These are phyloP conservation scores for Melastoma candidum DNA, from an alignment of 441 rosid species.

Conservation along the genomic window DNA sequence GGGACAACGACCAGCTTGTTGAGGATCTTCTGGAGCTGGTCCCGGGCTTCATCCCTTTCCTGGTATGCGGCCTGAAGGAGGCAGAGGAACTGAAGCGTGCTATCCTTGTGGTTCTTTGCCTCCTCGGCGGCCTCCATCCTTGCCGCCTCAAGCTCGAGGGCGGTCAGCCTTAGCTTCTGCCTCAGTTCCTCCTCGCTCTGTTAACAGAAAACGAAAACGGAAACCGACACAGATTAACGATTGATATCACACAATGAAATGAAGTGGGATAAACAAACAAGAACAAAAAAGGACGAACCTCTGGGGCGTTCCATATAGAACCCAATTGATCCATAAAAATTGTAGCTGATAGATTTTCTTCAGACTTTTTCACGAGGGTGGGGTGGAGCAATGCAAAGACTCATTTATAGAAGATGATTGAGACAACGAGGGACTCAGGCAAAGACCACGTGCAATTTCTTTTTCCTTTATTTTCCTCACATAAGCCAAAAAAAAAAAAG, in stretches of 20 bases:
- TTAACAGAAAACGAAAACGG: slow-evolving; percentile 4
- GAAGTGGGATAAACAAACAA: too few relatives aligned
- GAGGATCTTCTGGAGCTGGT: slow-evolving; percentile 9
- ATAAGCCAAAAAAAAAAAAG: slow-evolving; percentile 23
- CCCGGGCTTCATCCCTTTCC: slow-evolving; percentile 11
- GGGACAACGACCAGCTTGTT: slow-evolving; percentile 14
- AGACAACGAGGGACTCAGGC: background rate
- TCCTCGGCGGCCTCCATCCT: slow-evolving; percentile 57
- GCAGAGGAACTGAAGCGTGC: background rate
- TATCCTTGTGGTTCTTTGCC: slow-evolving; percentile 25
- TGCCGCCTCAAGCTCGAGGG: slow-evolving; percentile 46
- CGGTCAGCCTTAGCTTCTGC: slow-evolving; percentile 52
- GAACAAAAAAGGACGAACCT: slow-evolving; percentile 36
- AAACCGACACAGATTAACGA: too few relatives aligned
- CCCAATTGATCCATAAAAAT: slow-evolving; percentile 59
- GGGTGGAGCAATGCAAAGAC: background rate
- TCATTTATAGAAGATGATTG: slow-evolving; percentile 34
- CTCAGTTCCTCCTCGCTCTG: slow-evolving; percentile 58
- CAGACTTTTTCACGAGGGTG: too few relatives aligned
- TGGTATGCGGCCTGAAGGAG: slow-evolving; percentile 9
- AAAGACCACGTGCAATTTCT: too few relatives aligned
- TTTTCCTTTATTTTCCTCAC: background rate
- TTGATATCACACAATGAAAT: too few relatives aligned
- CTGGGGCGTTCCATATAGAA: slow-evolving; percentile 56
- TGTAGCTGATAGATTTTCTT: background rate